Evolutionary conservation across 495 filamentous ascomycete species (phyloP).

Genomic region (Aspergillus mulundensis): DNA sequence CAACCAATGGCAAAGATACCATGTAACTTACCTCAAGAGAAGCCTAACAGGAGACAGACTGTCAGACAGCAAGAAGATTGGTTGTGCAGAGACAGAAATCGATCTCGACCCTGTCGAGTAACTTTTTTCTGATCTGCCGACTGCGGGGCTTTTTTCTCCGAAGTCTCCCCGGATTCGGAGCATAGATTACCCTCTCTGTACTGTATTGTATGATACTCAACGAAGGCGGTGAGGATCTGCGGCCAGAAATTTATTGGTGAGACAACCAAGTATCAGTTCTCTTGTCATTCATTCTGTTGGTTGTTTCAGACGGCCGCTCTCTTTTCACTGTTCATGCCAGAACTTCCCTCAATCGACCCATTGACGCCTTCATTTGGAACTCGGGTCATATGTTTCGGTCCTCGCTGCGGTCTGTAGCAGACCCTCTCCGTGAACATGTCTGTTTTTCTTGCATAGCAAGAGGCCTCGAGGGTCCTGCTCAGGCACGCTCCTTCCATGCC

Average conservation of each 20-base stretch:
- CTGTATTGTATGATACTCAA: background rate
- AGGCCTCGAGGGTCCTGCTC: slow-evolving; percentile 21
- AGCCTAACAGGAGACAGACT: slow-evolving; percentile 30
- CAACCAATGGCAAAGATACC: background rate
- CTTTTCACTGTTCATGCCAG: background rate
- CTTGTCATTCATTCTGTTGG: no score
- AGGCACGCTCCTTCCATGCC: slow-evolving; percentile 28
- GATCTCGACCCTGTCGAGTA: background rate
- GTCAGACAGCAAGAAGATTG: slow-evolving; percentile 13
- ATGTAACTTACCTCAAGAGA: slow-evolving; percentile 10
- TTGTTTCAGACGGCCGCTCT: background rate
- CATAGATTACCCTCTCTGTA: background rate
- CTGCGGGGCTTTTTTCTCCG: slow-evolving; percentile 17
- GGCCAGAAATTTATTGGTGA: background rate
- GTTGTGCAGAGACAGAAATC: background rate
- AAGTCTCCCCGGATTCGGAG: slow-evolving; percentile 8
- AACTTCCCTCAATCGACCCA: slow-evolving; percentile 4
- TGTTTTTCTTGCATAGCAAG: slow-evolving; percentile 35
- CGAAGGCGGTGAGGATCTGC: background rate
- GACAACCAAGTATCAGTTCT: no score
- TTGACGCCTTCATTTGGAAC: background rate
- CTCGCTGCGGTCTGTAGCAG: slow-evolving; percentile 39
- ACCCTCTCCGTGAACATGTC: slow-evolving; percentile 35
- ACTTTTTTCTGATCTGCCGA: slow-evolving; percentile 15
- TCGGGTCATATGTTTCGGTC: slow-evolving; percentile 38